Evolutionary conservation across 495 filamentous ascomycete species (phyloP).

Genomic region (Podospora anserina): DNA sequence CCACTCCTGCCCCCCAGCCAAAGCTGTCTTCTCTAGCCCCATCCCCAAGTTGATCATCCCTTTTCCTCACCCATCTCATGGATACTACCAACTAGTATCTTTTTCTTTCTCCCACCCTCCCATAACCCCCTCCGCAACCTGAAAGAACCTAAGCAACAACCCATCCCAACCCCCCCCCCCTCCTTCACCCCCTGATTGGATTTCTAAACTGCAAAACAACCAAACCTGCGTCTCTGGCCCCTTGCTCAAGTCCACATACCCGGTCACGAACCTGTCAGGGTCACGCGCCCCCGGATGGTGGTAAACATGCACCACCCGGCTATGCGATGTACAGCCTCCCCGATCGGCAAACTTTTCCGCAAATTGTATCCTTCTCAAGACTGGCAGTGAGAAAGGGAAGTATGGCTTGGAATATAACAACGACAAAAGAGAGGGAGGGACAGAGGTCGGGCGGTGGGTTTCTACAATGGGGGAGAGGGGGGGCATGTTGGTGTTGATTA

Average conservation of each 20-base stretch:
- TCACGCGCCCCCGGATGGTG: slow-evolving; percentile 11
- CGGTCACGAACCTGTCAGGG: slow-evolving; percentile 43
- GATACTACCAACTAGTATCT: slow-evolving; percentile 34
- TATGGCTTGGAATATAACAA: slow-evolving; percentile 26
- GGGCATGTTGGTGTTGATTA: neutral
- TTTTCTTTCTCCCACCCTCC: neutral
- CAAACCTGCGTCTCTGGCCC: slow-evolving; percentile 59
- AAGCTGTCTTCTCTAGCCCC: slow-evolving; percentile 19
- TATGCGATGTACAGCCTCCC: slow-evolving; percentile 32
- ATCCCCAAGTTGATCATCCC: slow-evolving; percentile 27
- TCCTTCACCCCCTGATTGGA: slow-evolving; percentile 1
- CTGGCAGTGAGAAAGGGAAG: slow-evolving; percentile 54
- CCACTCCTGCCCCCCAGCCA: slow-evolving; percentile 19
- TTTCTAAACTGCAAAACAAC: slow-evolving; percentile 57
- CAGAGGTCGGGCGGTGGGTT: slow-evolving; percentile 31
- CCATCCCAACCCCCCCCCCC: neutral
- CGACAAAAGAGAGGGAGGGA: slow-evolving; percentile 22
- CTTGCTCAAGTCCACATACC: slow-evolving; percentile 55
- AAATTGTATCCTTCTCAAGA: slow-evolving; percentile 59
- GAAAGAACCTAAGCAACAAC: neutral
- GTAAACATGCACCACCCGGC: slow-evolving; percentile 44
- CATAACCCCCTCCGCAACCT: neutral
- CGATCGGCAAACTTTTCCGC: slow-evolving; percentile 31
- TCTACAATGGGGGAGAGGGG: neutral
- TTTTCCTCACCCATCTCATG: slow-evolving; percentile 30